phyloP scores from a whole-genome alignment of 208 protist species.

The Leishmania tarentolae region DNA sequence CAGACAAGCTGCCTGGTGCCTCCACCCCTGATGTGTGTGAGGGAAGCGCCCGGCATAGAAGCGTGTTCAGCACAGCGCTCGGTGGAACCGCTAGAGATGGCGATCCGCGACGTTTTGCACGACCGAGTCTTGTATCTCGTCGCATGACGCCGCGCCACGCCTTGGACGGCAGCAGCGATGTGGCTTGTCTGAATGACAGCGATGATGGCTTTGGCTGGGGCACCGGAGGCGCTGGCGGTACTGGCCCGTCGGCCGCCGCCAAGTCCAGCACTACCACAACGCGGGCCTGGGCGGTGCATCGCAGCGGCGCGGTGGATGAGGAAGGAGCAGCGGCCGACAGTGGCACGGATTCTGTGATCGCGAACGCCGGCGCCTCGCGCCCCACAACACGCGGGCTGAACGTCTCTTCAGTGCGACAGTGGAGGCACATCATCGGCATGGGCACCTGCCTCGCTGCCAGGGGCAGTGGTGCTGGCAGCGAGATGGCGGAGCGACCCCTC shows the following conservation, averaged over 20 bases:
- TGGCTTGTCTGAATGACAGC: conserved; percentile 1
- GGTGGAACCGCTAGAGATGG: conserved; percentile 17
- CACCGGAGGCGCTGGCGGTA: neutral
- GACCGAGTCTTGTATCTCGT: conserved; percentile 47
- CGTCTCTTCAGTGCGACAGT: conserved; percentile 63
- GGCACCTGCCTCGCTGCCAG: conserved; percentile 6
- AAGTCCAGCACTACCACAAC: conserved; percentile 18
- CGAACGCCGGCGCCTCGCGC: conserved; percentile 24
- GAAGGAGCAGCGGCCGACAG: neutral
- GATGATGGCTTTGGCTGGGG: neutral
- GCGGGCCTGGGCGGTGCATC: conserved; percentile 18
- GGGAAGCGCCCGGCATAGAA: neutral
- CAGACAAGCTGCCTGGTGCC: neutral
- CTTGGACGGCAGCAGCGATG: conserved; percentile 1
- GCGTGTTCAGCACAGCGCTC: conserved; percentile 31
- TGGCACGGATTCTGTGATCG: conserved; percentile 9
- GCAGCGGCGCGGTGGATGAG: conserved; percentile 8
- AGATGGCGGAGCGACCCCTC: neutral
- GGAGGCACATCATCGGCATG: conserved; percentile 48
- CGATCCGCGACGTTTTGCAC: conserved; percentile 18
- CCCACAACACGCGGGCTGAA: conserved; percentile 73
- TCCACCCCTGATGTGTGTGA: neutral
- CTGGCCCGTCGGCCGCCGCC: neutral
- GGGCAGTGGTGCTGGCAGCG: conserved; percentile 13
- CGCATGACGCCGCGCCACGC: conserved; percentile 22